These are phyloP conservation scores for Yamadazyma blattariae DNA, from an alignment of 1,139 yeast species.

Conservation along the genomic window DNA sequence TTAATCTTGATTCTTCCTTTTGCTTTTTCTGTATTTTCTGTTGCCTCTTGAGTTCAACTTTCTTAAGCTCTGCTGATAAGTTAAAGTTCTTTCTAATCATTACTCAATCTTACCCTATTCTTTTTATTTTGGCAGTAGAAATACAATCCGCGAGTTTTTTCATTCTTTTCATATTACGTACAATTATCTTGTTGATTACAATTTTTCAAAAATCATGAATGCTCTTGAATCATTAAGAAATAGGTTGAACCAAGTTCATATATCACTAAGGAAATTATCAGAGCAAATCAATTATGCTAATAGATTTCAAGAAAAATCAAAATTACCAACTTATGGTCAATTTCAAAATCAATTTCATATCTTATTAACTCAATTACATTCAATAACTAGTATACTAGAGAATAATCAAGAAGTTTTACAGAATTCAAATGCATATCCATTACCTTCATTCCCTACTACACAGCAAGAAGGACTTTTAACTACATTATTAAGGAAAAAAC, in stretches of 20 bases:
- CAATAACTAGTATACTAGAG: slow-evolving; percentile 67
- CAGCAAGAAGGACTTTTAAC: slow-evolving; percentile 80
- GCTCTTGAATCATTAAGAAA: slow-evolving; percentile 43
- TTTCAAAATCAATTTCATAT: slow-evolving; percentile 81
- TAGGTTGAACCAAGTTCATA: slow-evolving; percentile 43
- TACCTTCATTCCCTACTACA: slow-evolving; percentile 79
- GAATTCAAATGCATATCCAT: slow-evolving; percentile 75
- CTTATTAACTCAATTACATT: slow-evolving; percentile 73
- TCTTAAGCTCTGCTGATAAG: slow-evolving; percentile 39
- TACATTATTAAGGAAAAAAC: slow-evolving; percentile 80
- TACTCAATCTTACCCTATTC: too few species aligned
- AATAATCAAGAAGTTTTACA: slow-evolving; percentile 57
- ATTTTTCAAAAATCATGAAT: slow-evolving; percentile 27
- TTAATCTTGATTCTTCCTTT: slow-evolving; percentile 26
- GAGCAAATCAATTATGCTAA: slow-evolving; percentile 43
- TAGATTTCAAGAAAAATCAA: slow-evolving; percentile 36
- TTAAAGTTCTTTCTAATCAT: slow-evolving; percentile 47
- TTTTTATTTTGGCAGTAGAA: too few species aligned
- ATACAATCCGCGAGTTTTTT: neutral
- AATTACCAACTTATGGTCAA: slow-evolving; percentile 40
- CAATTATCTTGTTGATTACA: neutral
- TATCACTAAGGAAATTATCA: slow-evolving; percentile 40
- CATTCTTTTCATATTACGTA: too few species aligned
- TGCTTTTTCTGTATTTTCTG: slow-evolving; percentile 38
- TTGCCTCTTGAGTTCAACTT: slow-evolving; percentile 37